A percentile compares a stretch with the other conserved stretches of the same genome.
These are phyloP conservation scores for Pichia sp. DNA, from an alignment of 1,139 yeast genomes.

Conservation along the genomic window DNA sequence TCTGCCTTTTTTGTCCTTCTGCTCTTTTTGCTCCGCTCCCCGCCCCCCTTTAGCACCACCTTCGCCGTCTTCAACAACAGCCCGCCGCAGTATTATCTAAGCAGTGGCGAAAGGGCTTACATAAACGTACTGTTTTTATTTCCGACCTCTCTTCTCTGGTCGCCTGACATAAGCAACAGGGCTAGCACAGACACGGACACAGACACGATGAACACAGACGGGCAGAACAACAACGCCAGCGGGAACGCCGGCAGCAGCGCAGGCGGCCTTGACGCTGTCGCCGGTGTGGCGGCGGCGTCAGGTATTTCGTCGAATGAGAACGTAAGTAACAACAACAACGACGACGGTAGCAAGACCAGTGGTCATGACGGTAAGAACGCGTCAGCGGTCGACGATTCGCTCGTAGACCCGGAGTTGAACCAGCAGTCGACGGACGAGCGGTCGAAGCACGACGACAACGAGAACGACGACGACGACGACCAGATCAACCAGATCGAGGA, in stretches of 20 bases:
- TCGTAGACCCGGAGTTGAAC: conserved; percentile 7
- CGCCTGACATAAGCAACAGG: neutral
- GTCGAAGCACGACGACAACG: neutral
- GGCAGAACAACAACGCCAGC: neutral
- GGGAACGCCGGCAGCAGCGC: neutral
- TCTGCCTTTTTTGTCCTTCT: neutral
- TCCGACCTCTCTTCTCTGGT: neutral
- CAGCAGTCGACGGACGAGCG: neutral
- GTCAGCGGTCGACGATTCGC: conserved; percentile 1
- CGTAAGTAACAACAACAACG: neutral
- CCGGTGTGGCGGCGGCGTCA: no score
- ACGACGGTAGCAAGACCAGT: neutral
- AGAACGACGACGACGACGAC: neutral
- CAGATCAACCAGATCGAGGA: conserved; percentile 7
- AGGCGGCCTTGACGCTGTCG: no score
- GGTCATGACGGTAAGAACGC: neutral
- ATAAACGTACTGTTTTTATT: neutral
- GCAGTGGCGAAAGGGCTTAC: neutral
- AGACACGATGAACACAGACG: neutral
- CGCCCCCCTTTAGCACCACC: neutral
- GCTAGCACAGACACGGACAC: neutral
- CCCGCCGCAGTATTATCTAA: neutral
- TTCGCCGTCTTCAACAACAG: neutral
- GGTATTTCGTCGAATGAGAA: neutral
- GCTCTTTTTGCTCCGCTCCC: no score